A percentile compares a stretch with the other conserved stretches of the same genome.
phyloP scores from a whole-genome alignment of 106 monocot species.

The Dioscorea alata region DNA sequence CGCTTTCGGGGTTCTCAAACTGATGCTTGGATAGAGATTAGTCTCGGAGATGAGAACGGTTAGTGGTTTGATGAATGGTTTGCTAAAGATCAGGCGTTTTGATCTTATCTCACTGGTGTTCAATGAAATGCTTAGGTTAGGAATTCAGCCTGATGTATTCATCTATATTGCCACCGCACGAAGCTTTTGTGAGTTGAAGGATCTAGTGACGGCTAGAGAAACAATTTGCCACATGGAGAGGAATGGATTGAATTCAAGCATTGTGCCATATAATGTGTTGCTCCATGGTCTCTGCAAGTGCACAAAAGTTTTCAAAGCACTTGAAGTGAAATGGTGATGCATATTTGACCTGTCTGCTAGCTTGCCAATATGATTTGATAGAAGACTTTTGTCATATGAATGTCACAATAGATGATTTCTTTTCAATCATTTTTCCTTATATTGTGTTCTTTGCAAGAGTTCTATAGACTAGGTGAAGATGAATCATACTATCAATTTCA shows the following conservation, averaged over 20 bases:
- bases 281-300: constrained; percentile 87
- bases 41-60: constrained; percentile 30
- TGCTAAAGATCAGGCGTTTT: constrained; percentile 42
- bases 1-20: constrained; percentile 27
- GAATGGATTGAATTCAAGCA: constrained; percentile 13
- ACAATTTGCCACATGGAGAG: constrained; percentile 42
- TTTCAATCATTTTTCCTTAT: too few relatives aligned
- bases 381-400: too few relatives aligned
- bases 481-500: too few relatives aligned
- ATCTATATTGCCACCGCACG: constrained; percentile 48
- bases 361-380: too few relatives aligned
- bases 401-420: too few relatives aligned
- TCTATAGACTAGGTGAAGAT: too few relatives aligned
- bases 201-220: constrained; percentile 48
- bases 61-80: constrained; percentile 48
- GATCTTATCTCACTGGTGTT: constrained; percentile 39
- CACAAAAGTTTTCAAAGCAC: constrained; percentile 39
- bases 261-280: constrained; percentile 64
- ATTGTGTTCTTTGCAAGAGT: too few relatives aligned
- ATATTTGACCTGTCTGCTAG: too few relatives aligned
- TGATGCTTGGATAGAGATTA: constrained; percentile 11
- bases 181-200: constrained; percentile 64
- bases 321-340: constrained; percentile 62
- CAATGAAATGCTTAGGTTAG: constrained; percentile 20
- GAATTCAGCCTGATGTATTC: constrained; percentile 38